Evolutionary conservation across 805 yeast species (phyloP).

Genomic region (Cyberlindnera lachancei): DNA sequence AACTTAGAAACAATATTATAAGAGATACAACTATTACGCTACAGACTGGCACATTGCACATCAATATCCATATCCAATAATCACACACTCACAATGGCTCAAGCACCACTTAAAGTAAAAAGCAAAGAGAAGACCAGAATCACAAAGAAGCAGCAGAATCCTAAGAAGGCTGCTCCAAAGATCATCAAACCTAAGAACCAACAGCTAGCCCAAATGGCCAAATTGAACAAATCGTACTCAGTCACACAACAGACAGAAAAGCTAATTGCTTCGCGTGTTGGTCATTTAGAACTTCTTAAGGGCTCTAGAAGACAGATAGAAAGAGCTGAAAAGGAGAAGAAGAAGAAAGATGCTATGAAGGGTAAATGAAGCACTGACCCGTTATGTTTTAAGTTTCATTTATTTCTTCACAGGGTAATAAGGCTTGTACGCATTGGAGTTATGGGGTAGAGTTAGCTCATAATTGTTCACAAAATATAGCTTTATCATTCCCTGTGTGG

Average conservation of each 20-base stretch:
- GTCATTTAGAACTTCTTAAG: slow-evolving; percentile 84
- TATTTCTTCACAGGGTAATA: neutral
- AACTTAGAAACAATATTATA: too few relatives aligned
- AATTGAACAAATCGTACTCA: slow-evolving; percentile 44
- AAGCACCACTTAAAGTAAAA: slow-evolving; percentile 58
- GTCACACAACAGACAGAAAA: slow-evolving; percentile 67
- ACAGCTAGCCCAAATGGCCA: slow-evolving; percentile 41
- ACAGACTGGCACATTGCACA: too few relatives aligned
- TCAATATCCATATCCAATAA: too few relatives aligned
- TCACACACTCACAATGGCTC: slow-evolving; percentile 64
- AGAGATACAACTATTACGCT: too few relatives aligned
- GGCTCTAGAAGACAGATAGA: slow-evolving; percentile 86
- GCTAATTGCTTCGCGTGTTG: slow-evolving; percentile 81
- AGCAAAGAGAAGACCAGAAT: slow-evolving; percentile 28
- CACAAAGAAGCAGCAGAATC: slow-evolving; percentile 57
- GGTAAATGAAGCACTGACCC: slow-evolving; percentile 4
- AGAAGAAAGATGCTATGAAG: slow-evolving; percentile 21
- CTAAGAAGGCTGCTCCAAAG: slow-evolving; percentile 69
- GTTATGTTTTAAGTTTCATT: neutral
- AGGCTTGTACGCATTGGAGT: too few relatives aligned
- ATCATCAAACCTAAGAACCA: slow-evolving; percentile 61
- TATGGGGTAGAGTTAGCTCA: too few relatives aligned
- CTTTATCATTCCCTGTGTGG: too few relatives aligned
- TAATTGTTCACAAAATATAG: too few relatives aligned
- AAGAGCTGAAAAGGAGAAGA: slow-evolving; percentile 42